Evolutionary conservation across 495 filamentous ascomycete species (phyloP), one percentile per base, ranked within the genome.

Genomic region (Hypomontagnella monticulosa): DNA sequence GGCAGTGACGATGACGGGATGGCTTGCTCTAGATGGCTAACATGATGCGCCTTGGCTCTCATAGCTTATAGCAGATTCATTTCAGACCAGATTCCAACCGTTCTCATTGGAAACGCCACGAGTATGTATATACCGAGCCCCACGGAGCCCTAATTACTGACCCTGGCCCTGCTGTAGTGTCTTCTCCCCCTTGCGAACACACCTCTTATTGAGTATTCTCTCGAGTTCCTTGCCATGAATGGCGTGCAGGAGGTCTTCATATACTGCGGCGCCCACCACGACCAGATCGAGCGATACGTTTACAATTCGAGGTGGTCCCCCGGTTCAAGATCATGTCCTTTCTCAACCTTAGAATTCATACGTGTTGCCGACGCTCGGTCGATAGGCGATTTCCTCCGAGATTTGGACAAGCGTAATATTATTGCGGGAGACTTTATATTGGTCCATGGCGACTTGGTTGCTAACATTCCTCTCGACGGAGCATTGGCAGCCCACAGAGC

Each of bases 181-280:
- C 89, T 99, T 27, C 82, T 99, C 30, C 94, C 94, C 23, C 83
- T 99, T 57, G 96, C 91, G 47, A 98, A 98, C 70, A 91, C 88
- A 2, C 96, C 96, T 15, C 81, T 98, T 55, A 97, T 99, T 77
- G 94, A 98, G 78, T 97, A 99, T 75, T 97, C 94, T 3, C 87
- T 97, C 63, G 95, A 99, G 74, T 97, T 95, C 74, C 89, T 99
- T 0, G 93, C 94, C 48, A 91, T 91, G 84, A 91, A 93, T 34
- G 94, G 93, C 32, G 92, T 97, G 1, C 85, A 94, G 61, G 93
- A 97, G 34, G 88, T 97, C 37, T 95, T 92, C 72, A 83, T 99
- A 59, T 98, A 97, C 75, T 93, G 89, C 63, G 91, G 92, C 41
- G 88, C 91, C 18, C 95, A 99, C 72, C 90, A 89, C n/a, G 89